Evolutionary conservation across 2,329 filamentous ascomycete species (phyloP).

Genomic region (Orbilia brochopaga): DNA sequence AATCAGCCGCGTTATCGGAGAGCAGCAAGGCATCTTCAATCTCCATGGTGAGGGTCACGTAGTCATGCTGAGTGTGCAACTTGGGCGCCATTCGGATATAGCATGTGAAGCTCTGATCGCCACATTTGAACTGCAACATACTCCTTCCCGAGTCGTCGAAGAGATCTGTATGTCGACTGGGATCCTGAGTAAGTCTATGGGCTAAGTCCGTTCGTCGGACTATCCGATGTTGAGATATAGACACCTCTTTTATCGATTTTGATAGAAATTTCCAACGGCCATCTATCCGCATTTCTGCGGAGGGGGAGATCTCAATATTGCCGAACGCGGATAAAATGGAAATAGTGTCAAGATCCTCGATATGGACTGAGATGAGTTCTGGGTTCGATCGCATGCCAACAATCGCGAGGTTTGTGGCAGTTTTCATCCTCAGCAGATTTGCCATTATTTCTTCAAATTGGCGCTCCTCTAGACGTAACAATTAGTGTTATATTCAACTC

Average conservation of each 20-base stretch:
- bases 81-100: conserved; percentile 39
- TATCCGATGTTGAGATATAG: conserved; percentile 35
- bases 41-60: conserved; percentile 40
- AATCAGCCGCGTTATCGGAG: conserved; percentile 13
- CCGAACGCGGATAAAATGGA: conserved; percentile 43
- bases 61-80: conserved; percentile 22
- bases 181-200: conserved; percentile 33
- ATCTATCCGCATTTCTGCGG: conserved; percentile 43
- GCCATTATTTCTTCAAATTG: conserved; percentile 48
- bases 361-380: conserved; percentile 40
- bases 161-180: conserved; percentile 15
- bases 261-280: conserved; percentile 41
- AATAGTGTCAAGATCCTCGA: conserved; percentile 35
- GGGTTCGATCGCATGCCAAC: conserved; percentile 29
- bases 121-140: conserved; percentile 44
- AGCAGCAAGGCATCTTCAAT: conserved; percentile 42
- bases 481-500: too few relatives aligned
- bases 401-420: conserved; percentile 42
- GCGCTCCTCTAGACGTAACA: conserved; percentile 38
- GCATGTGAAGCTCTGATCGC: conserved; percentile 32
- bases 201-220: conserved; percentile 28
- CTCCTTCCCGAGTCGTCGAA: conserved; percentile 40
- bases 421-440: conserved; percentile 31
- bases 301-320: conserved; percentile 40
- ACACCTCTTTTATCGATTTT: conserved; percentile 28